A percentile compares a stretch with the other conserved stretches of the same genome.
phyloP scores from a whole-genome alignment of 768 basidiomycete genomes.

The Hygrocybe punicea region DNA sequence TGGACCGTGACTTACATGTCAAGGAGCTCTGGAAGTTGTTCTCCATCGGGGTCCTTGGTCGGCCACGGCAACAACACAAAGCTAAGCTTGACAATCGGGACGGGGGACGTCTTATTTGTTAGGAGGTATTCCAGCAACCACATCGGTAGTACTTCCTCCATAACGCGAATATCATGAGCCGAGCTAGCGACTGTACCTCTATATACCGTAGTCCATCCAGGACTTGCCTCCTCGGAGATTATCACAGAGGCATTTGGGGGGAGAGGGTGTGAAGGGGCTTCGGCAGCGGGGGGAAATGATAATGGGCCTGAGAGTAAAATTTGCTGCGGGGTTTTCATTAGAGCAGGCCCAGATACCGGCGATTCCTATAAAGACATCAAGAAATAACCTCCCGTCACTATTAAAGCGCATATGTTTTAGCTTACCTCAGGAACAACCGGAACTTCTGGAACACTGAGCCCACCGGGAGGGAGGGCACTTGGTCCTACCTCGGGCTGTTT shows the following conservation, averaged over 20 bases:
- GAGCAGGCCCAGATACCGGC: slow-evolving; percentile 18
- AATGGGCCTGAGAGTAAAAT: slow-evolving; percentile 52
- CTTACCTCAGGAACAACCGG: slow-evolving; percentile 30
- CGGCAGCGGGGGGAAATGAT: slow-evolving; percentile 63
- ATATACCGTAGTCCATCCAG: slow-evolving; percentile 75
- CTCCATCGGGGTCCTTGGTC: slow-evolving; percentile 51
- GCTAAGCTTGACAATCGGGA: slow-evolving; percentile 69
- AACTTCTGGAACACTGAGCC: slow-evolving; percentile 26
- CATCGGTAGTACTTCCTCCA: slow-evolving; percentile 78
- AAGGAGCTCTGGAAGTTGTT: slow-evolving; percentile 74
- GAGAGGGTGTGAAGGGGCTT: slow-evolving; percentile 65
- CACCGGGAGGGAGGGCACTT: slow-evolving; percentile 27
- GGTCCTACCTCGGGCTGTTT: slow-evolving; percentile 32
- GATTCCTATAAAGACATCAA: slow-evolving; percentile 14
- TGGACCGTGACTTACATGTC: slow-evolving; percentile 62
- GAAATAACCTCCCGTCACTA: background rate
- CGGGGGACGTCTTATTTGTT: slow-evolving; percentile 53
- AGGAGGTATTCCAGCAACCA: slow-evolving; percentile 91
- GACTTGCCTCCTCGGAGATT: slow-evolving; percentile 77
- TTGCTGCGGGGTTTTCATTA: slow-evolving; percentile 51
- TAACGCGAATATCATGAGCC: slow-evolving; percentile 36
- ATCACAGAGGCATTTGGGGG: slow-evolving; percentile 61
- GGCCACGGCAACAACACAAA: slow-evolving; percentile 84
- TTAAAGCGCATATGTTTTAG: background rate
- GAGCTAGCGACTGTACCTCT: slow-evolving; percentile 62